Percentiles rank a stretch among this genome's conserved stretches.
phyloP scores from a whole-genome alignment of 768 basidiomycete genomes.

The Auriscalpium vulgare region DNA sequence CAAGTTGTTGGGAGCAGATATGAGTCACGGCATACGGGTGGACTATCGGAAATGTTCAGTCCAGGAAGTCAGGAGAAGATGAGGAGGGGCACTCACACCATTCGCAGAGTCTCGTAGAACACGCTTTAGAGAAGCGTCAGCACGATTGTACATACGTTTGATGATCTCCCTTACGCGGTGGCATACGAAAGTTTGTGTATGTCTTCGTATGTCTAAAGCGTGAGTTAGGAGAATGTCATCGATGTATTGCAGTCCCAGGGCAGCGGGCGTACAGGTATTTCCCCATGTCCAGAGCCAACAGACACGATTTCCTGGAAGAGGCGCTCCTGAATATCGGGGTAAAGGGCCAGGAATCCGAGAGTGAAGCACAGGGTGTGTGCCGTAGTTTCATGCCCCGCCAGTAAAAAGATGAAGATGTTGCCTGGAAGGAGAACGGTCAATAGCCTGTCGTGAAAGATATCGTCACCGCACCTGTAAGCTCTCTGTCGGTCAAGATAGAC shows the following conservation, averaged over 20 bases:
- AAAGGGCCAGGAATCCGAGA: constrained; percentile 34
- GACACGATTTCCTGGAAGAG: constrained; percentile 27
- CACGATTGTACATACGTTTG: background rate
- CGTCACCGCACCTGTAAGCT: constrained; percentile 13
- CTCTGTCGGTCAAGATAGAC: constrained; percentile 14
- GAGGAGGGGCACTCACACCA: constrained; percentile 21
- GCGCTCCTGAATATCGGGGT: constrained; percentile 34
- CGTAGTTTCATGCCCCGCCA: constrained; percentile 31
- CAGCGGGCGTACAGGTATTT: too few relatives aligned
- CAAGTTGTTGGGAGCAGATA: background rate
- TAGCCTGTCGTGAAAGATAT: background rate
- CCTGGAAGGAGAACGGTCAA: background rate
- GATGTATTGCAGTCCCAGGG: too few relatives aligned
- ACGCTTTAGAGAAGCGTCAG: constrained; percentile 24
- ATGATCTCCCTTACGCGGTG: constrained; percentile 8
- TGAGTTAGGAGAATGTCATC: too few relatives aligned
- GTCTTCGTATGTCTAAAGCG: constrained; percentile 15
- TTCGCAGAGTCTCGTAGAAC: constrained; percentile 41
- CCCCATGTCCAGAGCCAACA: constrained; percentile 23
- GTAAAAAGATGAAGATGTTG: constrained; percentile 25
- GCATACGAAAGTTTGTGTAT: constrained; percentile 13
- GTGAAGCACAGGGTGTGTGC: constrained; percentile 30
- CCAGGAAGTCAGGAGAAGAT: background rate
- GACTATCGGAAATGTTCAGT: background rate
- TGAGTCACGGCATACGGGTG: background rate